Evolutionary conservation across 768 basidiomycete genomes (phyloP).

Genomic region (Tricholoma bakamatsutake): DNA sequence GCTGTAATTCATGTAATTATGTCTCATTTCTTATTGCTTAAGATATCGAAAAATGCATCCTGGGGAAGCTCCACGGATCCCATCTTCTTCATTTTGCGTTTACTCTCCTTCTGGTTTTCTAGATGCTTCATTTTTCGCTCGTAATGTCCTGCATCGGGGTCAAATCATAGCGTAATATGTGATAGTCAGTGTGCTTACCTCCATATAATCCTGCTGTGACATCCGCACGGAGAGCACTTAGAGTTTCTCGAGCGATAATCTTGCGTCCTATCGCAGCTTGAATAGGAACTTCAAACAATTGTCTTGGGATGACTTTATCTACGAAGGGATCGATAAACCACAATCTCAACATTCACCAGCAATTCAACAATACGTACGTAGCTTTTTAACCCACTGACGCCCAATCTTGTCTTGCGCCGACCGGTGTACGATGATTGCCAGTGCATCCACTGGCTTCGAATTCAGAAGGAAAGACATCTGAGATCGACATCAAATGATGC

Average conservation of each 20-base stretch:
- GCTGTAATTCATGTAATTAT: conserved; percentile 17
- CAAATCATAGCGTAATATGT: neutral
- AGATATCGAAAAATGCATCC: conserved; percentile 91
- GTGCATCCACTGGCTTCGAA: conserved; percentile 83
- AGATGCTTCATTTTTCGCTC: conserved; percentile 90
- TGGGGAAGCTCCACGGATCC: conserved; percentile 89
- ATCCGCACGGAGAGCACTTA: conserved; percentile 82
- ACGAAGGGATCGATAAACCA: conserved; percentile 1
- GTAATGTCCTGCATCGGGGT: conserved; percentile 59
- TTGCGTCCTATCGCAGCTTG: conserved; percentile 88
- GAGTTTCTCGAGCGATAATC: conserved; percentile 83
- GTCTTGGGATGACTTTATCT: conserved; percentile 91
- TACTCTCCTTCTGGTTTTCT: conserved; percentile 90
- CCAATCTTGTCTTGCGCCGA: conserved; percentile 73
- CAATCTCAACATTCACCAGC: neutral
- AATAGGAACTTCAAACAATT: conserved; percentile 92
- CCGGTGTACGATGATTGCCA: conserved; percentile 87
- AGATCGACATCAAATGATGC: neutral
- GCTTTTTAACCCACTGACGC: conserved; percentile 83
- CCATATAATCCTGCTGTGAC: conserved; percentile 94
- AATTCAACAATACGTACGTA: conserved; percentile 52
- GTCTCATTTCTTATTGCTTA: conserved; percentile 52
- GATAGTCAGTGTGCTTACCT: conserved; percentile 34
- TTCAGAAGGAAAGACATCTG: conserved; percentile 93
- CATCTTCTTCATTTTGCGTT: conserved; percentile 81